Evolutionary conservation across 345 rosid species (phyloP).

Genomic region (Euphorbia tirucalli): DNA sequence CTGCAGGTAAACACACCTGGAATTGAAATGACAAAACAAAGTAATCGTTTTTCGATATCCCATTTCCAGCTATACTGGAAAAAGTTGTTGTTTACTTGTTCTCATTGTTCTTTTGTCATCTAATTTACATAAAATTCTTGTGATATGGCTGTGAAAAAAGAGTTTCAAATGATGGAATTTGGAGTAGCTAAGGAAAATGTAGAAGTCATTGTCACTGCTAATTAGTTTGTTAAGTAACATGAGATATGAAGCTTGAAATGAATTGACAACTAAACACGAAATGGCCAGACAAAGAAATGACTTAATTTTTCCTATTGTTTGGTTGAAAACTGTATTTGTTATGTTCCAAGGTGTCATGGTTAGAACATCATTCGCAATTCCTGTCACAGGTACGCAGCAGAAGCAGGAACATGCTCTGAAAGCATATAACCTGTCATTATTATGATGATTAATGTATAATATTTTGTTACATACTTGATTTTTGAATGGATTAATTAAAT

Average conservation of each 20-base stretch:
- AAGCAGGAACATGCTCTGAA: not conserved
- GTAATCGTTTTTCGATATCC: not conserved
- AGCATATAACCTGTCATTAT: not conserved
- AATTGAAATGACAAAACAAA: not conserved
- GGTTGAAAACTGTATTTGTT: not conserved
- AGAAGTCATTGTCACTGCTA: not conserved
- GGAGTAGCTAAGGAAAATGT: too few species aligned
- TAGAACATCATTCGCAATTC: not conserved
- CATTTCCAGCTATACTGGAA: not conserved
- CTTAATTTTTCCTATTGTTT: constrained; percentile 3
- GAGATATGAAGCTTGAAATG: not conserved
- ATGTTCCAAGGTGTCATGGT: not conserved
- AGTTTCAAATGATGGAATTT: not conserved
- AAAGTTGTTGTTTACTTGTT: too few species aligned
- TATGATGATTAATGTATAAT: constrained; percentile 4
- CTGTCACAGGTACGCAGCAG: not conserved
- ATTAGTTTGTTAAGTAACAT: not conserved
- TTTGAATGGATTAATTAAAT: not conserved
- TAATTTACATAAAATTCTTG: not conserved
- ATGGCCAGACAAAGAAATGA: too few species aligned
- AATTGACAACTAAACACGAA: not conserved
- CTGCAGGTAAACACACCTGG: not conserved
- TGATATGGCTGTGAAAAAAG: not conserved
- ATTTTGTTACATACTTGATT: not conserved
- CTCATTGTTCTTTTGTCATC: too few species aligned